Base-by-base conservation (phyloP, 805 yeast genomes). In the Clavispora fructus region DNA sequence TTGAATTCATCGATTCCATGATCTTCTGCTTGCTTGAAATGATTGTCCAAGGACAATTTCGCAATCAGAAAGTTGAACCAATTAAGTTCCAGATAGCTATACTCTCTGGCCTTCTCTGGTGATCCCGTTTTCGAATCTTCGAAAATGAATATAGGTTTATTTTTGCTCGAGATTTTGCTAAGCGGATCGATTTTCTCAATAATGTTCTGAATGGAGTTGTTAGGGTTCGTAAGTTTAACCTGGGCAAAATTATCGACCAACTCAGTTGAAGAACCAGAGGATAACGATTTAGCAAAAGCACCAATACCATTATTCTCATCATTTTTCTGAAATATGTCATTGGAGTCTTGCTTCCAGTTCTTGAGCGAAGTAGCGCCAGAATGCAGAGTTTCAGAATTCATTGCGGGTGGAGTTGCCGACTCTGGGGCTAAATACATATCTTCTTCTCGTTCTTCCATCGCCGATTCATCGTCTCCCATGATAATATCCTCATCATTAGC, bases 181-280 rank as follows among this genome's bases (percentile, higher is more conserved):
- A 74, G 59, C 2, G 79, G 79, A 50, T 74, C 78, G 0, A 71
- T 59, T 46, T 60, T 71, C 33, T 68, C 74, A 25, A 74, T 64
- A 28, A 70, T 57, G 2, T 54, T 44, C 45, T 71, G 71, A 8
- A 72, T 59, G 5, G 62, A 54, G 35, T 53, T 63, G 39, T 43
- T 47, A 16, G 47, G 43, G 30, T 45, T 50, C 8, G 56, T 37
- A 27, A 55, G 49, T 14, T 53, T 44, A 6, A 55, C 59, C 32
- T 50, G 56, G 0, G 58, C 59, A 39, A 55, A 49, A 33, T 54
- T 56, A 7, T 55, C 56, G 8, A 43, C 55, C 25, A 55, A 42
- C 38, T 55, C 58, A 1, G 41, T 13, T 16, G 48, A 47, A 1
- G 49, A 42, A 28, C 41, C 53, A 5, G 51, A 29, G 7, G 35